Percentiles rank a stretch among this genome's conserved stretches.
These are phyloP conservation scores for Entomophthora muscae DNA, from an alignment of 371 early-diverging fungal species.

Conservation along the genomic window DNA sequence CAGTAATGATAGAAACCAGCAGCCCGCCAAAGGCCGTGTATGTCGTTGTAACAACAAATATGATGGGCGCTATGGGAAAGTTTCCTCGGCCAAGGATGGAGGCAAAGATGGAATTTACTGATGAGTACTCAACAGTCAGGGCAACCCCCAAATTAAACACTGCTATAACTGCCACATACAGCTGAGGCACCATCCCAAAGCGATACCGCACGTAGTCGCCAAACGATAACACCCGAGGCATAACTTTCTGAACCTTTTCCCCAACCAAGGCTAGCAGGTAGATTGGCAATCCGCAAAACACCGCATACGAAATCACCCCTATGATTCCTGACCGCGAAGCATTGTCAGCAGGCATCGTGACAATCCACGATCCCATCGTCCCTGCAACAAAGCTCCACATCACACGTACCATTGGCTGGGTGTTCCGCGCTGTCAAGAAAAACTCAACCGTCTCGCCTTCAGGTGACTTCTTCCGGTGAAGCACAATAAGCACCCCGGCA, in stretches of 20 bases:
- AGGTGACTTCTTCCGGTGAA: background rate
- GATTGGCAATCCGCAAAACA: slow-evolving; percentile 32
- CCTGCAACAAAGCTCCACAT: slow-evolving; percentile 15
- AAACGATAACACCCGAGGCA: slow-evolving; percentile 24
- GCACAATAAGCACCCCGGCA: no score
- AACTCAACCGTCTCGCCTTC: background rate
- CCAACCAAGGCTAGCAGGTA: slow-evolving; percentile 29
- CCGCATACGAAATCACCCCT: slow-evolving; percentile 29
- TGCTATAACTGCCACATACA: slow-evolving; percentile 24
- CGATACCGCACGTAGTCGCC: slow-evolving; percentile 27
- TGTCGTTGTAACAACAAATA: slow-evolving; percentile 27
- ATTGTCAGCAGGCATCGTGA: slow-evolving; percentile 17
- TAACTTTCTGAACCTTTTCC: slow-evolving; percentile 19
- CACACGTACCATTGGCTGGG: slow-evolving; percentile 14
- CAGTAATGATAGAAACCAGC: slow-evolving; percentile 33
- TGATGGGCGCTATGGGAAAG: slow-evolving; percentile 24
- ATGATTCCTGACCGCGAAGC: slow-evolving; percentile 25
- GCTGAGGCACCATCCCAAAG: slow-evolving; percentile 19
- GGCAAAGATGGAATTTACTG: slow-evolving; percentile 29
- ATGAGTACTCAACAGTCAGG: slow-evolving; percentile 27
- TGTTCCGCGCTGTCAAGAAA: slow-evolving; percentile 16
- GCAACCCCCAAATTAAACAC: slow-evolving; percentile 26
- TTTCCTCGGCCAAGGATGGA: slow-evolving; percentile 21
- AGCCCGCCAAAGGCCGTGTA: slow-evolving; percentile 41
- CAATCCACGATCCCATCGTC: slow-evolving; percentile 21